A percentile compares a stretch with the other conserved stretches of the same genome.
Conservation (phyloP, 495 filamentous ascomycete species). For the Patellaria atrata region DNA sequence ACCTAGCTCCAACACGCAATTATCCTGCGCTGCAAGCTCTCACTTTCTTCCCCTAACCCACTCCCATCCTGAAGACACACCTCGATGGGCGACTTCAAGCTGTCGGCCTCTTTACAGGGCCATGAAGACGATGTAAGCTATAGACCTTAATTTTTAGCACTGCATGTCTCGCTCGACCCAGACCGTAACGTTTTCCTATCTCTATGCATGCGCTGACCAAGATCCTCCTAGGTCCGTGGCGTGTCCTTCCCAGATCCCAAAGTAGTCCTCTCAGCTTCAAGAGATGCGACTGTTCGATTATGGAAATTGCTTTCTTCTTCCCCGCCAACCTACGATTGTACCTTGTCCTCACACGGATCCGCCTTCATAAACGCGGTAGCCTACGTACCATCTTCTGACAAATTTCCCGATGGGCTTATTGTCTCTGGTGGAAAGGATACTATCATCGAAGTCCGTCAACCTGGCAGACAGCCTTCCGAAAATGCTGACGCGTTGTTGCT, state of each 20-base stretch:
- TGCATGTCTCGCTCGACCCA: not conserved
- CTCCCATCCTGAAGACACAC: slow-evolving; percentile 1
- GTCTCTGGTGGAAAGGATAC: slow-evolving; percentile 79
- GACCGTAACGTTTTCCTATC: not conserved
- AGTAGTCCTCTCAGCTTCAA: slow-evolving; percentile 66
- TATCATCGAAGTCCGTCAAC: slow-evolving; percentile 79
- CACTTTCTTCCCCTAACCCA: slow-evolving; percentile 2
- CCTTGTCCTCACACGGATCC: slow-evolving; percentile 57
- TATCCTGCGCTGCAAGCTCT: not conserved
- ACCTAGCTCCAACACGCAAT: not conserved
- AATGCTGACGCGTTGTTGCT: slow-evolving; percentile 75
- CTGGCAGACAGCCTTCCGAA: slow-evolving; percentile 45
- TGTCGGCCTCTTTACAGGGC: slow-evolving; percentile 28
- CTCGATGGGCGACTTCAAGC: slow-evolving; percentile 29
- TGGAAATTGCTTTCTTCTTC: slow-evolving; percentile 58
- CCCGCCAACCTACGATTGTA: slow-evolving; percentile 60
- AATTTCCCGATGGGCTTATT: slow-evolving; percentile 66
- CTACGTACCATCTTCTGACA: slow-evolving; percentile 53
- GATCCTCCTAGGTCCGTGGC: slow-evolving; percentile 56
- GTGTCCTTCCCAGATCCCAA: slow-evolving; percentile 66
- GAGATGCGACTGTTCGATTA: slow-evolving; percentile 77
- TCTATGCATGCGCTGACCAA: slow-evolving; percentile 5
- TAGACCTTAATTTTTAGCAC: not conserved
- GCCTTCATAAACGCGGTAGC: slow-evolving; percentile 76
- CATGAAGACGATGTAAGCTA: slow-evolving; percentile 31